phyloP scores from a whole-genome alignment of 1,284 basidiomycete genomes.

The Puccinia polysora region DNA sequence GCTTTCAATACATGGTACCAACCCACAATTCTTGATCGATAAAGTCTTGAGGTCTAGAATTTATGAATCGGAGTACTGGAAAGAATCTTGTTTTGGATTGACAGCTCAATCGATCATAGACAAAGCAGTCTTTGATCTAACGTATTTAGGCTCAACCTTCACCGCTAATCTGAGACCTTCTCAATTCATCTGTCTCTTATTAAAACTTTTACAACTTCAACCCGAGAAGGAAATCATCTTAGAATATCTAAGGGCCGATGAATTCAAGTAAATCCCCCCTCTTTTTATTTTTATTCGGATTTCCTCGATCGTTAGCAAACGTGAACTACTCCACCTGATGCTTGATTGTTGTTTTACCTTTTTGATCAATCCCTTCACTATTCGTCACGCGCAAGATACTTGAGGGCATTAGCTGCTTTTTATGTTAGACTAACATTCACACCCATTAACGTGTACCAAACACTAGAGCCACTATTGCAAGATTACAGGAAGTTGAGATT shows the following conservation, averaged over 20 bases:
- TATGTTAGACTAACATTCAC: slow-evolving; percentile 93
- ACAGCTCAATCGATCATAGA: slow-evolving; percentile 84
- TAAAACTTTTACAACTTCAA: slow-evolving; percentile 93
- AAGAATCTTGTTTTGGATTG: slow-evolving; percentile 88
- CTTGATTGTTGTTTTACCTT: not conserved
- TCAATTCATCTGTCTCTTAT: slow-evolving; percentile 79
- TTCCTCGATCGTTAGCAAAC: not conserved
- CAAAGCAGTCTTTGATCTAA: slow-evolving; percentile 71
- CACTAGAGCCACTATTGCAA: slow-evolving; percentile 86
- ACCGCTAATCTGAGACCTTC: slow-evolving; percentile 75
- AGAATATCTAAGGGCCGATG: slow-evolving; percentile 88
- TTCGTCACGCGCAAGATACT: too few relatives aligned
- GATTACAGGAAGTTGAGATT: slow-evolving; percentile 86
- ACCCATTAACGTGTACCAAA: slow-evolving; percentile 81
- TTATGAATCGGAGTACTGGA: slow-evolving; percentile 94
- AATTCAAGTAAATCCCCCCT: slow-evolving; percentile 79
- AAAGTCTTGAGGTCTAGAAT: slow-evolving; percentile 93
- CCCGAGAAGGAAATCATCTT: slow-evolving; percentile 93
- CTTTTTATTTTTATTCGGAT: slow-evolving; percentile 5
- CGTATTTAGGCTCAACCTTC: slow-evolving; percentile 84
- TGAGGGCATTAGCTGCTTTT: slow-evolving; percentile 85
- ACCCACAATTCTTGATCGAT: slow-evolving; percentile 95
- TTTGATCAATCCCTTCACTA: not conserved
- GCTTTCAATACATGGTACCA: slow-evolving; percentile 82
- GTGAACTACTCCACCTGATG: slow-evolving; percentile 1